phyloP scores from a whole-genome alignment of 164 flowering plant species.

The Stephania yunnanensis region DNA sequence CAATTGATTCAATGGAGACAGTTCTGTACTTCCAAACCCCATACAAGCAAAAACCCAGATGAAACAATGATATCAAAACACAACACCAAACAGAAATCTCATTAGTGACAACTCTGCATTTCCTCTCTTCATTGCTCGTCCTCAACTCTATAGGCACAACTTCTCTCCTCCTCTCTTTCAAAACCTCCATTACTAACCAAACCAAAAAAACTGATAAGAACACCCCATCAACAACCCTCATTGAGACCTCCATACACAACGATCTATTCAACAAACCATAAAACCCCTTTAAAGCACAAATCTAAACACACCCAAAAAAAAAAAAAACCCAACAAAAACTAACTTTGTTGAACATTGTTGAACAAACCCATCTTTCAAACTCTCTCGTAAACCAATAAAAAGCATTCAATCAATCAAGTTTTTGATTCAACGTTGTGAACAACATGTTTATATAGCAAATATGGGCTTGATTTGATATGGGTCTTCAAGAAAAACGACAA shows the following conservation, averaged over 20 bases:
- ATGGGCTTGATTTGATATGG: not conserved
- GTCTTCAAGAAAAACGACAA: no score
- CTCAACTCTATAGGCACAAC: not conserved
- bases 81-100: conserved; percentile 26
- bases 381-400: no score
- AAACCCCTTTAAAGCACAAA: conserved; percentile 3
- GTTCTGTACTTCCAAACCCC: conserved; percentile 25
- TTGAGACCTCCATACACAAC: conserved; percentile 36
- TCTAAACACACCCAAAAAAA: not conserved
- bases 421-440: not conserved
- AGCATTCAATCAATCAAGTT: no score
- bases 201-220: conserved; percentile 25
- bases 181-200: conserved; percentile 39
- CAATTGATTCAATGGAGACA: conserved; percentile 14
- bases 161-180: conserved; percentile 22
- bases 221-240: conserved; percentile 23
- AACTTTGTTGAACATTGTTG: no score
- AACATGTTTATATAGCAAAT: not conserved
- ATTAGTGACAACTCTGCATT: conserved; percentile 9
- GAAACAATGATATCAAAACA: conserved; percentile 23
- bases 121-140: conserved; percentile 6
- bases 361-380: not conserved
- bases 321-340: not conserved
- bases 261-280: not conserved
- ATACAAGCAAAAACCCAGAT: conserved; percentile 37